These are phyloP conservation scores for Alternaria gansuensis DNA, from an alignment of 2,329 filamentous ascomycete species.

Conservation along the genomic window DNA sequence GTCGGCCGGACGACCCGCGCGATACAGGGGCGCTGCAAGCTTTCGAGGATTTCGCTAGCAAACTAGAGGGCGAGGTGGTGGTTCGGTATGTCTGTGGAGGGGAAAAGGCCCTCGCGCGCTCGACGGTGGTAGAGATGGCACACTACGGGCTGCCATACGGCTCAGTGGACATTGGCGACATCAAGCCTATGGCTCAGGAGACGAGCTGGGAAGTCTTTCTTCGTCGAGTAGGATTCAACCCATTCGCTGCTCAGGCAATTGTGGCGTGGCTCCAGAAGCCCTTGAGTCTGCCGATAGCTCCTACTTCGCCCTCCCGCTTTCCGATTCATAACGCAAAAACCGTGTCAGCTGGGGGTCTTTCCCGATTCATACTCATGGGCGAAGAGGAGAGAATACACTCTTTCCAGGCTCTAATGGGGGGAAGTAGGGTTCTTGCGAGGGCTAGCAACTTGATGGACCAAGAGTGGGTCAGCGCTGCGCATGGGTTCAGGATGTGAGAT, in stretches of 20 bases:
- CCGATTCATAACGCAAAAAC: not conserved
- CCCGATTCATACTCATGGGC: constrained; percentile 67
- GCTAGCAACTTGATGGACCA: constrained; percentile 64
- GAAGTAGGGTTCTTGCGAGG: constrained; percentile 61
- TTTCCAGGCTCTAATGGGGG: constrained; percentile 65
- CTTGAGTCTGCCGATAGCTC: constrained; percentile 18
- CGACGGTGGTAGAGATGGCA: constrained; percentile 45
- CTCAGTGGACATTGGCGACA: constrained; percentile 40
- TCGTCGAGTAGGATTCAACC: constrained; percentile 71
- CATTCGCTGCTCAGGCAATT: constrained; percentile 74
- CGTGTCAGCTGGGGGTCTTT: constrained; percentile 54
- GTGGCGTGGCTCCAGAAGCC: constrained; percentile 54
- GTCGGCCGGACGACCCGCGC: constrained; percentile 40
- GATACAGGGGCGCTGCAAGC: constrained; percentile 60
- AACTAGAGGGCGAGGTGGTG: constrained; percentile 52
- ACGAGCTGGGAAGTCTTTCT: constrained; percentile 74
- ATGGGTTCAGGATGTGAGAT: constrained; percentile 42
- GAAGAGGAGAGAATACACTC: constrained; percentile 57
- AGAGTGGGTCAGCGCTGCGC: constrained; percentile 56
- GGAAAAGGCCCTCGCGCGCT: constrained; percentile 51
- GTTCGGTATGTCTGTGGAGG: constrained; percentile 55
- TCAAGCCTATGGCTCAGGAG: constrained; percentile 63
- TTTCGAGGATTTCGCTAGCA: constrained; percentile 61
- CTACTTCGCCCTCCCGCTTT: constrained; percentile 14
- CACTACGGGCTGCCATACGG: constrained; percentile 47